Conservation (phyloP, 768 basidiomycete species). For the Auricularia heimuer region DNA sequence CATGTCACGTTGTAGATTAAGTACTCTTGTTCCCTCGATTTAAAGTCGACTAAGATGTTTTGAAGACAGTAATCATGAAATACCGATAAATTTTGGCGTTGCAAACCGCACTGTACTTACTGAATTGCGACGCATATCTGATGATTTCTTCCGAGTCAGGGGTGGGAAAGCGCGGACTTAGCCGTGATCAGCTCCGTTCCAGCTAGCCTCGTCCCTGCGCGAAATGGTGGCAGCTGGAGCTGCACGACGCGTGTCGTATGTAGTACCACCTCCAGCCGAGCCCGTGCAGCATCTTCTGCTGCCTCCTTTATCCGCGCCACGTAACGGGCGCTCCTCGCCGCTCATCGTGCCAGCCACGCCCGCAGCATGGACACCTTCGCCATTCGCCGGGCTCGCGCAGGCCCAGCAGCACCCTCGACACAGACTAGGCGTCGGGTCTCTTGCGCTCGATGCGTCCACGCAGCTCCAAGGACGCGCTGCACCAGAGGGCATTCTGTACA, state of each 20-base stretch:
- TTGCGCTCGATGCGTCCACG: conserved; percentile 83
- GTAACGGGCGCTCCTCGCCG: conserved; percentile 61
- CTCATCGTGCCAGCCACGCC: conserved; percentile 37
- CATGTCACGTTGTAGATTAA: too few species aligned
- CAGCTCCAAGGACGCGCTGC: conserved; percentile 49
- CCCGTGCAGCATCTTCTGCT: conserved; percentile 57
- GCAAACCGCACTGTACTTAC: too few species aligned
- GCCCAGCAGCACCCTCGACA: conserved; percentile 56
- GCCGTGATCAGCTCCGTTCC: too few species aligned
- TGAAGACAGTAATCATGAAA: too few species aligned
- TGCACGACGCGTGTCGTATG: conserved; percentile 65
- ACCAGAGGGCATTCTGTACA: conserved; percentile 84
- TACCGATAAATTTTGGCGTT: too few species aligned
- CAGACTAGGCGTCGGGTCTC: conserved; percentile 73
- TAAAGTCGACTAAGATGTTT: too few species aligned
- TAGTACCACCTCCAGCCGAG: conserved; percentile 64
- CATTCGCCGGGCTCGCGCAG: conserved; percentile 6
- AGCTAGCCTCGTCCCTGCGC: too few species aligned
- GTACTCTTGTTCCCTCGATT: too few species aligned
- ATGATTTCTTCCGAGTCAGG: too few species aligned
- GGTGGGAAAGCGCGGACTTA: too few species aligned
- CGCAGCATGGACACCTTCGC: conserved; percentile 12
- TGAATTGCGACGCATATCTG: too few species aligned
- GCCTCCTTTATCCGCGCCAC: conserved; percentile 52
- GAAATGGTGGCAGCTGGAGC: too few species aligned